Base-by-base conservation (phyloP, 768 basidiomycete species). In the Fomitopsis pulvina region DNA sequence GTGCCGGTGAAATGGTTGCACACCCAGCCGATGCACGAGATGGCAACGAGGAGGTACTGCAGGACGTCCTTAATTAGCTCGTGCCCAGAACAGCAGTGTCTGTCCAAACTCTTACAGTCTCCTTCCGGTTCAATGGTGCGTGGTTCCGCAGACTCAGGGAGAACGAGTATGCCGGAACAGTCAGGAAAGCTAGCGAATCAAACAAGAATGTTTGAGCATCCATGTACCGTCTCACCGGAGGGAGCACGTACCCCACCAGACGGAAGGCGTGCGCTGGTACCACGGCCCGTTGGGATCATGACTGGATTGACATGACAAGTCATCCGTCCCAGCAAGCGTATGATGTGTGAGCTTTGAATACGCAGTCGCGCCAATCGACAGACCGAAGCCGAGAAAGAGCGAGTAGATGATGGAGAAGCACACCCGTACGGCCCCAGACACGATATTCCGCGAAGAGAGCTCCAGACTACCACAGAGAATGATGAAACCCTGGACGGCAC, bases 371-470 rank as follows among this genome's bases (percentile, higher is more conserved):
- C 91, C 89, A 41, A 92, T 87, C 0, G 87, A 79, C 9, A 92
- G 78, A 4, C 92, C 91, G 61, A 93, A 89, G 0, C 85, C 58
- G 7, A 86, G 71, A 63, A 83, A 84, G 16, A 84, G 71, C n/a
- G 85, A 82, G 60, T 92, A 93, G 50, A 87, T 75, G 46, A 87
- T 72, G 22, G 87, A 78, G 59, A 87, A 92, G 56, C 86, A 87
- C 14, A 92, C 72, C 32, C 88, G 76, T 27, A 92, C 89, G 10
- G 87, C 83, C n/a, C 92, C 89, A 0, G 87, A 74, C 26, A 91
- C 80, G 58, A 94, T 83, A 53, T 87, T 87, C 16, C 88, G 78
- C 2, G 87, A 85, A 51, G 87, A 79, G 20, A 92, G 68, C 61
- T 92, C 91, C 26, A 92, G 78, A 10, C 83, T 76, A 43, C 85